Conservation (phyloP, 1,139 yeast species). For the Yamadazyma songkhlaensis region DNA sequence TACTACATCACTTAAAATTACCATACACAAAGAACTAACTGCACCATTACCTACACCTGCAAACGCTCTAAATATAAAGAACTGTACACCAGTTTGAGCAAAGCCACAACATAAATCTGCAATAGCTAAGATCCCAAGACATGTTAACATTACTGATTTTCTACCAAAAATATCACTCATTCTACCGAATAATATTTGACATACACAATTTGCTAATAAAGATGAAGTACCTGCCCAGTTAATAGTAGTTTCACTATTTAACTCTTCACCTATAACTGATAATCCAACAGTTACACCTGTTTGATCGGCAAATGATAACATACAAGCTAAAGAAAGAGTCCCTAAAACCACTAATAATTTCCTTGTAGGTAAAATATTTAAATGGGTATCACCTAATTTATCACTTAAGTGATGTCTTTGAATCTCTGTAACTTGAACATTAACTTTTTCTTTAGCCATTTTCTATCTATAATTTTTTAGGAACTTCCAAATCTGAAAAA, state of each 20-base stretch:
- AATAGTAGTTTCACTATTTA: slow-evolving; percentile 36
- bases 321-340: slow-evolving; percentile 23
- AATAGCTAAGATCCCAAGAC: slow-evolving; percentile 29
- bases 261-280: slow-evolving; percentile 36
- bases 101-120: slow-evolving; percentile 44
- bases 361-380: slow-evolving; percentile 30
- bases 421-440: slow-evolving; percentile 9
- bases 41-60: slow-evolving; percentile 48
- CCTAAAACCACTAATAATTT: slow-evolving; percentile 27
- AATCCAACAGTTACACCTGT: slow-evolving; percentile 42
- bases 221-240: slow-evolving; percentile 50
- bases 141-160: slow-evolving; percentile 30
- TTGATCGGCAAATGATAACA: slow-evolving; percentile 34
- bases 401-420: slow-evolving; percentile 23
- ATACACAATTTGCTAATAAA: slow-evolving; percentile 41
- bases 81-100: slow-evolving; percentile 36
- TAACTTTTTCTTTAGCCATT: slow-evolving; percentile 4
- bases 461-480: not conserved
- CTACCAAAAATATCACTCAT: slow-evolving; percentile 43
- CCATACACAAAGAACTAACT: slow-evolving; percentile 39
- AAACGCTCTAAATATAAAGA: slow-evolving; percentile 40
- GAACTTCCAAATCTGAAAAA: no score
- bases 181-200: slow-evolving; percentile 39
- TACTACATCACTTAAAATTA: slow-evolving; percentile 42
- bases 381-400: slow-evolving; percentile 37